Percentiles rank a stretch among this genome's conserved stretches.
Evolutionary conservation across 495 filamentous ascomycete species (phyloP).

Genomic region (Thermochaetoides thermophila): DNA sequence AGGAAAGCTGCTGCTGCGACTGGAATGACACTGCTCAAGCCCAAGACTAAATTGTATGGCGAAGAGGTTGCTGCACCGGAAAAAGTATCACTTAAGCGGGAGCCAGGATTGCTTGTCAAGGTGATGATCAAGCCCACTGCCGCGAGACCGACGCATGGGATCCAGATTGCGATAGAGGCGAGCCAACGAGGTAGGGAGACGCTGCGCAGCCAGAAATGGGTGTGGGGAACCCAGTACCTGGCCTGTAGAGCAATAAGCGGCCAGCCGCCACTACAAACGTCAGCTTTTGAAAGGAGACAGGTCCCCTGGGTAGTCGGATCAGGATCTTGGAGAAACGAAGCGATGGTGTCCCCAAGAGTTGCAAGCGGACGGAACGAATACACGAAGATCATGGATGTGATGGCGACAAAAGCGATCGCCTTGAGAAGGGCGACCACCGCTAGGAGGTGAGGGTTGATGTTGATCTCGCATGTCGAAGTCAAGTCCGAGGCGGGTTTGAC

Average conservation of each 20-base stretch:
- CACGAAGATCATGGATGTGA: conserved; percentile 21
- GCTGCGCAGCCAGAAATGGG: conserved; percentile 28
- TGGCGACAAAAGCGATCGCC: conserved; percentile 20
- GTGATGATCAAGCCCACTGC: conserved; percentile 19
- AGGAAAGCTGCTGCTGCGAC: conserved; percentile 16
- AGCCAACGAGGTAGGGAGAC: conserved; percentile 24
- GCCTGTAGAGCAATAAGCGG: conserved; percentile 11
- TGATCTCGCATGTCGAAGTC: conserved; percentile 22
- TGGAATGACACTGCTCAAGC: too few relatives aligned
- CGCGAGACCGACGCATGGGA: conserved; percentile 11
- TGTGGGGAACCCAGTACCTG: conserved; percentile 24
- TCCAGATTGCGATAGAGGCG: conserved; percentile 17
- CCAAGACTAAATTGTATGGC: conserved; percentile 12
- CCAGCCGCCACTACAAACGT: conserved; percentile 27
- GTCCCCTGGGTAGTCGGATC: conserved; percentile 21
- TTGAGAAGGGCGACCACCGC: conserved; percentile 26
- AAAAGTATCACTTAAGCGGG: conserved; percentile 16
- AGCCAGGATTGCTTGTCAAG: conserved; percentile 6
- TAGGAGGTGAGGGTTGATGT: conserved; percentile 26
- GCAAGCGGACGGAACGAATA: conserved; percentile 21
- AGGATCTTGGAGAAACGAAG: conserved; percentile 29
- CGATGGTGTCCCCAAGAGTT: conserved; percentile 31
- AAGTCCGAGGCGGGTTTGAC: conserved; percentile 11
- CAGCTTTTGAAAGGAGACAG: conserved; percentile 26
- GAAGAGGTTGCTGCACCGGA: conserved; percentile 16